A percentile compares a stretch with the other conserved stretches of the same genome.
phyloP scores from a whole-genome alignment of 768 basidiomycete genomes.

The Lyophyllum decastes region DNA sequence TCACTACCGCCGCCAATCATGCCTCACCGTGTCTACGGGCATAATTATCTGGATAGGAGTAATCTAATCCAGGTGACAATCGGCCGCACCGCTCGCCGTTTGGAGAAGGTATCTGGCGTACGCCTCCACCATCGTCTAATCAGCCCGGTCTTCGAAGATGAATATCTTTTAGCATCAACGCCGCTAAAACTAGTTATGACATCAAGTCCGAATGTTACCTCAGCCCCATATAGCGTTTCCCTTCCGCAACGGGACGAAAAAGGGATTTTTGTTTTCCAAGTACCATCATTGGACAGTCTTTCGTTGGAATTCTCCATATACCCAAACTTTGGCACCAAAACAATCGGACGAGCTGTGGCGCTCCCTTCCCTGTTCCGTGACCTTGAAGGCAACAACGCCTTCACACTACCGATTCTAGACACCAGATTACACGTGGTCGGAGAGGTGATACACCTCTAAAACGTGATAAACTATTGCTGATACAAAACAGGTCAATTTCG shows the following conservation, averaged over 20 bases:
- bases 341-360: conserved; percentile 90
- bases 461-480: conserved; percentile 9
- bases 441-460: conserved; percentile 54
- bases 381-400: conserved; percentile 53
- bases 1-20: conserved; percentile 97
- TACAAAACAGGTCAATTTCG: conserved; percentile 73
- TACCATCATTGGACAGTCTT: conserved; percentile 69
- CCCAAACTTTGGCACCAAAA: conserved; percentile 96
- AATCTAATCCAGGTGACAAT: conserved; percentile 86
- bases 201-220: conserved; percentile 76
- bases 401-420: conserved; percentile 83
- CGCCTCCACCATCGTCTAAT: conserved; percentile 76
- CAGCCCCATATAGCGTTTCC: conserved; percentile 88
- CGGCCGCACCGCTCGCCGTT: conserved; percentile 56
- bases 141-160: conserved; percentile 66
- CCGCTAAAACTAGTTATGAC: conserved; percentile 96
- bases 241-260: conserved; percentile 75
- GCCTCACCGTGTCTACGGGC: conserved; percentile 96
- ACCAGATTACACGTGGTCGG: conserved; percentile 92
- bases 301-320: conserved; percentile 92
- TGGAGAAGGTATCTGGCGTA: conserved; percentile 45
- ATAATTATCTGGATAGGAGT: conserved; percentile 89
- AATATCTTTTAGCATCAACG: conserved; percentile 69
- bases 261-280: conserved; percentile 86
- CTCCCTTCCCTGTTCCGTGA: conserved; percentile 71